Conservation (phyloP, 1,284 basidiomycete genomes). For the Trametes hirsuta region DNA sequence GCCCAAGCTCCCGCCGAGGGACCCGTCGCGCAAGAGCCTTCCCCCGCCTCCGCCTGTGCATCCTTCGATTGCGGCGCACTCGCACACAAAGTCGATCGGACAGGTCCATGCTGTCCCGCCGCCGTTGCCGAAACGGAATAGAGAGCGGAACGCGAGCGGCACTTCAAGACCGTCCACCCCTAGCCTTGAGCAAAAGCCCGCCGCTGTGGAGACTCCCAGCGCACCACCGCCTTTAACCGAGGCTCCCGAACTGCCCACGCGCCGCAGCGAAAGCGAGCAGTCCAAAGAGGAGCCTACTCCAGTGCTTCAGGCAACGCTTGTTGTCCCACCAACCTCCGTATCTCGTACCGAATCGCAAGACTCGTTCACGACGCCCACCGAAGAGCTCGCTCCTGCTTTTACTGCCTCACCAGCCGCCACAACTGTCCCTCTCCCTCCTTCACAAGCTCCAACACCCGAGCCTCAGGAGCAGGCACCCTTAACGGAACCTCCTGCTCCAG, state of each 20-base stretch:
- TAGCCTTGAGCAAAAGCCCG: neutral
- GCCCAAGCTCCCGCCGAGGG: slow-evolving; percentile 27
- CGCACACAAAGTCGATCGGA: slow-evolving; percentile 9
- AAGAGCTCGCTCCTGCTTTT: slow-evolving; percentile 30
- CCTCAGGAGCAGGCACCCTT: neutral
- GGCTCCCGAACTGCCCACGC: neutral
- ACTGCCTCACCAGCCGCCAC: slow-evolving; percentile 25
- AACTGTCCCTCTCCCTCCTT: slow-evolving; percentile 49
- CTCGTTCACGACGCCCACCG: slow-evolving; percentile 38
- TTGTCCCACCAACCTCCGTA: slow-evolving; percentile 11
- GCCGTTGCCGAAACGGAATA: slow-evolving; percentile 29
- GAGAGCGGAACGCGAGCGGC: slow-evolving; percentile 15
- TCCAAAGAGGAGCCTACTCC: neutral
- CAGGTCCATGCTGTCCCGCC: slow-evolving; percentile 22
- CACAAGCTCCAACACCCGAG: slow-evolving; percentile 26
- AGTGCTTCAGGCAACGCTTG: neutral
- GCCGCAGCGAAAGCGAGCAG: neutral
- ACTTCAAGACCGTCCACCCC: neutral
- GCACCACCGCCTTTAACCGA: neutral
- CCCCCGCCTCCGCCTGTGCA: slow-evolving; percentile 45
- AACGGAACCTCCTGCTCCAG: neutral
- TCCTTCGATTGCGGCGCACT: slow-evolving; percentile 33
- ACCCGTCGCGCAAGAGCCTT: slow-evolving; percentile 28
- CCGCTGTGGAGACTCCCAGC: neutral
- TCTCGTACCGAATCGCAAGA: slow-evolving; percentile 29